Evolutionary conservation across 139 green algal species (phyloP), one percentile per base, ranked within the genome.

Genomic region (Ostreobium quekettii): DNA sequence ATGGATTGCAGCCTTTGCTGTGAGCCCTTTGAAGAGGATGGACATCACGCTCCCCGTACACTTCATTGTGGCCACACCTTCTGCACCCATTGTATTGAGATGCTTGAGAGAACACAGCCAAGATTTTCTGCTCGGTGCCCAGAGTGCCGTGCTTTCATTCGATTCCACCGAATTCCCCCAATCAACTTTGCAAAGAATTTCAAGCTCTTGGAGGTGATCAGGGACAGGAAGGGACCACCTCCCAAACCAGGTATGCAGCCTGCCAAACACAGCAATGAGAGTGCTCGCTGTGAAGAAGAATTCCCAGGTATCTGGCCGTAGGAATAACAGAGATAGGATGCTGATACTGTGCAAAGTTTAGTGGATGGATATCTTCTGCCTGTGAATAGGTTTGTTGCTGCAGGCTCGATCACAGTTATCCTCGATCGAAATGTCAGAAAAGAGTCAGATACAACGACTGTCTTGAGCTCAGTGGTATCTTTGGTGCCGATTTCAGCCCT

Each of bases 121-220:
- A n/a, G n/a, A n/a, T n/a, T n/a, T n/a, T n/a, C n/a, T n/a, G n/a
- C n/a, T n/a, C 11, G 30, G 47, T 66, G 59, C 30, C 59, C 59
- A 38, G 59, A 66, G 15, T 66, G 59, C 32, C 59, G 59, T 39
- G 59, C 59, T 32, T 8, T 66, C 7, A 66, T 66, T 46, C 19
- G 30, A 47, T 66, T 46, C 30, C n/a, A 42, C 19, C 19, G 59
- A 38, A 26, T 31, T n/a, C 7, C 59, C 7, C 7, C 32, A 39
- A n/a, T 33, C 29, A 66, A 66, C 30, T 30, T 66, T n/a, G 32
- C 59, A 19, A 66, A 66, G 26, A 66, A 66, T 33, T 66, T 48
- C 59, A 66, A 66, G 30, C 59, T 66, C n/a, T 19, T 66, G 59
- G 59, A 66, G 47, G 32, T 66, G 28, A 66, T 66, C 19, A 38